Percentiles rank a stretch among this genome's conserved stretches.
These are phyloP conservation scores for Microdochium nivale DNA, from an alignment of 2,329 filamentous ascomycete genomes.

Conservation along the genomic window DNA sequence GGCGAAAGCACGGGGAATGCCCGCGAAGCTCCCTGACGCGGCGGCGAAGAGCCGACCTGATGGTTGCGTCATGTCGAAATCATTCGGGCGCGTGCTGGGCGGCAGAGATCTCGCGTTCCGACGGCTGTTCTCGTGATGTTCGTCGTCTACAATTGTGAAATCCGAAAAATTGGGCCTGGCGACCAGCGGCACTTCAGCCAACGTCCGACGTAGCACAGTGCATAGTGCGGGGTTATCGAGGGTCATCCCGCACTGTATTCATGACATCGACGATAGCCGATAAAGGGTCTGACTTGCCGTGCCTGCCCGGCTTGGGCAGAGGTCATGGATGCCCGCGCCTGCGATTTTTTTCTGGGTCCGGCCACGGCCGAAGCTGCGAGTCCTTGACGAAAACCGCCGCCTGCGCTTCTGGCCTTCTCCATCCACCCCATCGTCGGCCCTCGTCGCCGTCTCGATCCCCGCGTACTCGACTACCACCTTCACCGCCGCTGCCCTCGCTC, in stretches of 20 bases:
- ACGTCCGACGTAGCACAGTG: too few species aligned
- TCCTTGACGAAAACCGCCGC: not conserved
- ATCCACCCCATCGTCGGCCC: not conserved
- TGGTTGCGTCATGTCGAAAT: slow-evolving; percentile 33
- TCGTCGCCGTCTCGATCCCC: not conserved
- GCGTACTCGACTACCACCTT: not conserved
- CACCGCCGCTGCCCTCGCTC: not conserved
- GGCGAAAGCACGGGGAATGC: slow-evolving; percentile 11
- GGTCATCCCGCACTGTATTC: not conserved
- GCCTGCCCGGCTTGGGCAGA: not conserved
- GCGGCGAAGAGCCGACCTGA: slow-evolving; percentile 34
- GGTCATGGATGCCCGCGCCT: not conserved
- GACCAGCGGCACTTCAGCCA: too few species aligned
- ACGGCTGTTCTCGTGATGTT: slow-evolving; percentile 15
- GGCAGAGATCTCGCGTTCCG: not conserved
- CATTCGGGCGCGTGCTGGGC: slow-evolving; percentile 10
- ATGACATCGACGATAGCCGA: not conserved
- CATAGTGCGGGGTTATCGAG: too few species aligned
- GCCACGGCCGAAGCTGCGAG: not conserved
- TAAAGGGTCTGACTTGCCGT: not conserved
- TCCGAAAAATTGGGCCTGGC: not conserved
- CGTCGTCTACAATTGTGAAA: slow-evolving; percentile 14
- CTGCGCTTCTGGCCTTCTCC: not conserved
- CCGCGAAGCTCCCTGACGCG: slow-evolving; percentile 20
- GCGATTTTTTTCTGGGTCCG: not conserved